These are phyloP conservation scores for Platanthera zijinensis DNA, from an alignment of 106 monocot genomes.

Conservation along the genomic window DNA sequence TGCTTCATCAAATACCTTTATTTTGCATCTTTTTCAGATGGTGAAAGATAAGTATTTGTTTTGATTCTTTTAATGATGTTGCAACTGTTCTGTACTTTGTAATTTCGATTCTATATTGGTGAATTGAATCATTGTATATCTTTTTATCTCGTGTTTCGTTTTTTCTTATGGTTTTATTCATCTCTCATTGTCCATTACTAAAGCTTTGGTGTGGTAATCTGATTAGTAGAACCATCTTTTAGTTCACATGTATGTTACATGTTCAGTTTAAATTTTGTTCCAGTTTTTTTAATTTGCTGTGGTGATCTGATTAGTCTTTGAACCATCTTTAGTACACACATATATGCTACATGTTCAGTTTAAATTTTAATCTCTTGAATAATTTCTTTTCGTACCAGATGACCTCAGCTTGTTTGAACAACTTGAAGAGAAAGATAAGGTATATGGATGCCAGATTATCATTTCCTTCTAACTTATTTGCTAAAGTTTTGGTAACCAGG, in stretches of 20 bases:
- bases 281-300: neutral
- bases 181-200: neutral
- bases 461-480: neutral
- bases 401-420: conserved; percentile 34
- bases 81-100: neutral
- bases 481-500: neutral
- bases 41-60: neutral
- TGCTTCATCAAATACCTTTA: neutral
- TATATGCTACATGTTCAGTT: neutral
- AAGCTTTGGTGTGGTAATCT: neutral
- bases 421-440: conserved; percentile 55
- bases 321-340: neutral
- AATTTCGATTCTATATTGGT: neutral
- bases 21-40: neutral
- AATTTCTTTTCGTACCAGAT: conserved; percentile 10
- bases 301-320: neutral
- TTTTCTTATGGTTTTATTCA: neutral
- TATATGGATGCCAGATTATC: conserved; percentile 10
- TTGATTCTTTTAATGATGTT: neutral
- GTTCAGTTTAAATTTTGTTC: no score
- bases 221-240: neutral
- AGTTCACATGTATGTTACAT: neutral
- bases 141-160: neutral
- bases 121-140: neutral
- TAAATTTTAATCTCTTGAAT: neutral